Base-by-base conservation (phyloP, 768 basidiomycete genomes). In the Leucosporidium creatinivorum region DNA sequence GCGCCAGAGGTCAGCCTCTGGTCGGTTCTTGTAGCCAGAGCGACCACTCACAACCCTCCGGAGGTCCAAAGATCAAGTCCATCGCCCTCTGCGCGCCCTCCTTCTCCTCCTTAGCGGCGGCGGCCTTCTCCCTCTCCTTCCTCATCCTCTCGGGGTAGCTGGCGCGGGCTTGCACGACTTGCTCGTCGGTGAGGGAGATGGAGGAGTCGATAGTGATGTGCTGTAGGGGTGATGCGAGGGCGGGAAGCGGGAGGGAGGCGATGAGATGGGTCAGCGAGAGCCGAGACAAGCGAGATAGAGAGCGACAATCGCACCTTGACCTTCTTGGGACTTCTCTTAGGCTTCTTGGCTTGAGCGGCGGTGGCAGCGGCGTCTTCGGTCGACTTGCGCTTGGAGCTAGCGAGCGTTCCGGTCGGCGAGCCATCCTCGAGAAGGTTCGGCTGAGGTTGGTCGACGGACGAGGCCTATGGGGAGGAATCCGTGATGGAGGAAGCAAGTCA, bases 21-120 rank as follows among this genome's bases (percentile, higher is more conserved):
- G n/a, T n/a, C n/a, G n/a, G n/a, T n/a, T n/a, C n/a, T n/a, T n/a
- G n/a, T n/a, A n/a, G n/a, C n/a, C n/a, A n/a, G n/a, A n/a, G n/a
- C n/a, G 15, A 4, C 5, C 1, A 58, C 69, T n/a, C 23, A 70
- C 69, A 59, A 19, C 62, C n/a, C 0, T 25, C 21, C 2, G 69
- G 66, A 3, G 51, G 18, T 3, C 61, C 66, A 31, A 71, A 71
- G 26, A 71, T 49, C 28, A 65, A 52, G n/a, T 65, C 63, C 62
- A 65, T 55, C 15, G 66, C 69, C 2, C 48, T 17, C 60, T 55
- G 26, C 47, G 65, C 61, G 23, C 63, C 61, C 19, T 68, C 61
- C n/a, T 36, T 23, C 9, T 68, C 67, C 19, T 44, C 3, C 44
- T 61, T 59, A 12, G 25, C 12, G 25, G 51, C 50, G 19, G 61